phyloP scores from a whole-genome alignment of 768 basidiomycete species.

The Suillus americanus region DNA sequence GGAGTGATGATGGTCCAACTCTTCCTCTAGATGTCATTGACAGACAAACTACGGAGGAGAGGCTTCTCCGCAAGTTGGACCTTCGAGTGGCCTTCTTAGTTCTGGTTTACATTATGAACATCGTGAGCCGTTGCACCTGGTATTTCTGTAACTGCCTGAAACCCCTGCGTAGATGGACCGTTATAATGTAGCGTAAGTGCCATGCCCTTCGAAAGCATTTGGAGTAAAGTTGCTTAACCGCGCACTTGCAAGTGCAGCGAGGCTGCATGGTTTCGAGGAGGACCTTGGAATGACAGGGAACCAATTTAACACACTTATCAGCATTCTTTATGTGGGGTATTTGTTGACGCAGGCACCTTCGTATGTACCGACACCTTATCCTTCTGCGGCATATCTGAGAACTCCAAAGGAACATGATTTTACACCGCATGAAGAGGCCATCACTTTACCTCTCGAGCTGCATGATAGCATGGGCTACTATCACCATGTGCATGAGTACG shows the following conservation, averaged over 20 bases:
- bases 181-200: conserved; percentile 60
- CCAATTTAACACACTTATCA: conserved; percentile 32
- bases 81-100: conserved; percentile 43
- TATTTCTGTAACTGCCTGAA: background rate
- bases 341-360: conserved; percentile 75
- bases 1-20: background rate
- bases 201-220: conserved; percentile 39
- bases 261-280: background rate
- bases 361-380: conserved; percentile 36
- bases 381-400: background rate
- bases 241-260: background rate
- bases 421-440: conserved; percentile 63
- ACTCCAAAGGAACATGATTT: conserved; percentile 57
- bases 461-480: conserved; percentile 70
- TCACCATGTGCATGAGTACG: conserved; percentile 51
- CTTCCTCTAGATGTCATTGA: conserved; percentile 7
- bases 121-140: conserved; percentile 28
- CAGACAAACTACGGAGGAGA: conserved; percentile 42
- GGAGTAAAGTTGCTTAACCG: background rate
- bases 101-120: conserved; percentile 47
- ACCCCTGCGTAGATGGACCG: conserved; percentile 53
- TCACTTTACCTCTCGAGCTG: conserved; percentile 63
- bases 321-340: conserved; percentile 68
- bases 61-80: conserved; percentile 44
- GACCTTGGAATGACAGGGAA: background rate